phyloP scores from a whole-genome alignment of 257 asterid species.

The Solanum pinnatisectum region DNA sequence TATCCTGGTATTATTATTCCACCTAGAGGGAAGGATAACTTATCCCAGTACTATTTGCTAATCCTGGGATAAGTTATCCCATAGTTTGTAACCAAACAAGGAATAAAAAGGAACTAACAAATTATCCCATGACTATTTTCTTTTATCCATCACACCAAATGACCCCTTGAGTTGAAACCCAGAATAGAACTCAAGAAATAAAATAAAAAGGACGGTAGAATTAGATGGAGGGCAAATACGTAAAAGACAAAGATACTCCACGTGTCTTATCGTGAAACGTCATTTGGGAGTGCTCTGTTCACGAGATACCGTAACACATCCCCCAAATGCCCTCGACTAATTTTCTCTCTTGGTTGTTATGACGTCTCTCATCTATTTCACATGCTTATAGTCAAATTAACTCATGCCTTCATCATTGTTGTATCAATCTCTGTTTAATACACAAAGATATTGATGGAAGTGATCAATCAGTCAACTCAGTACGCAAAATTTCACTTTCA shows the following conservation, averaged over 20 bases:
- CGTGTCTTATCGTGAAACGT: background rate
- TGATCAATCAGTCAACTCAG: slow-evolving; percentile 10
- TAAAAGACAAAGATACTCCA: background rate
- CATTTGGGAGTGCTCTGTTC: slow-evolving; percentile 1
- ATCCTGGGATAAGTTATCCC: too few relatives aligned
- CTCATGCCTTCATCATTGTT: background rate
- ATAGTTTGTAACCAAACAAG: too few relatives aligned
- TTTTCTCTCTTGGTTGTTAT: background rate
- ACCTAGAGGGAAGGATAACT: too few relatives aligned
- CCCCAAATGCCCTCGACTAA: background rate
- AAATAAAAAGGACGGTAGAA: background rate
- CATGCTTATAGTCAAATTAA: background rate
- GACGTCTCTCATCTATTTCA: background rate
- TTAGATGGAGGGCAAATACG: background rate
- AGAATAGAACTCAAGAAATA: too few relatives aligned
- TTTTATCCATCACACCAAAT: too few relatives aligned
- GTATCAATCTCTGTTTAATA: background rate
- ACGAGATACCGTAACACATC: slow-evolving; percentile 13
- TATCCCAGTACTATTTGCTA: too few relatives aligned
- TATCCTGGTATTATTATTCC: too few relatives aligned
- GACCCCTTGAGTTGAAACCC: too few relatives aligned
- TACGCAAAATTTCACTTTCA: slow-evolving; percentile 3
- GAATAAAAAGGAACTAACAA: too few relatives aligned
- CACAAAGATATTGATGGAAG: slow-evolving; percentile 10
- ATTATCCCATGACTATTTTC: too few relatives aligned